phyloP scores from a whole-genome alignment of 1,284 basidiomycete species.

The Vanrija sp. region DNA sequence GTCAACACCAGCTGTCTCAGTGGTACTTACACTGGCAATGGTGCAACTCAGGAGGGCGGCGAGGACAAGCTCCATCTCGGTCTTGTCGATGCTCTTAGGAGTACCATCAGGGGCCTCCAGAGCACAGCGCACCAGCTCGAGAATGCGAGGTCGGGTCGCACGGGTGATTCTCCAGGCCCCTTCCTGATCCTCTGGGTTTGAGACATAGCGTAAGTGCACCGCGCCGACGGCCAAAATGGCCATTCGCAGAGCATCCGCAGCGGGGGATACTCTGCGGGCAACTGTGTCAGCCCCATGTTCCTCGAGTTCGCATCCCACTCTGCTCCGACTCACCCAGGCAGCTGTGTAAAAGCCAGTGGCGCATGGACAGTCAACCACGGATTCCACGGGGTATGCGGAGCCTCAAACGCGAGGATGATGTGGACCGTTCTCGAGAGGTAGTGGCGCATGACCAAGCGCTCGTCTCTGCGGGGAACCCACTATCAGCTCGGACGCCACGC shows the following conservation, averaged over 20 bases:
- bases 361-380: slow-evolving; percentile 43
- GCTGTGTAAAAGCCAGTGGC: slow-evolving; percentile 38
- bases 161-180: slow-evolving; percentile 35
- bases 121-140: slow-evolving; percentile 28
- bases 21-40: slow-evolving; percentile 39
- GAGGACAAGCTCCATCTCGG: slow-evolving; percentile 38
- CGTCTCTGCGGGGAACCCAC: slow-evolving; percentile 24
- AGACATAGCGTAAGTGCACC: slow-evolving; percentile 39
- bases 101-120: slow-evolving; percentile 27
- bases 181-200: slow-evolving; percentile 31
- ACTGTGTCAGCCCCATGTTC: slow-evolving; percentile 1
- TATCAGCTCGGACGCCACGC: background rate
- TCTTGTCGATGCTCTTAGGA: slow-evolving; percentile 27
- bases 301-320: too few species aligned
- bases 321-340: slow-evolving; percentile 29
- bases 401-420: slow-evolving; percentile 43
- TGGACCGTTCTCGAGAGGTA: slow-evolving; percentile 41
- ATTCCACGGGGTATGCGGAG: slow-evolving; percentile 36
- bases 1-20: background rate
- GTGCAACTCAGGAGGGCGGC: slow-evolving; percentile 42
- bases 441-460: slow-evolving; percentile 43
- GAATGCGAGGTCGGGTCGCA: slow-evolving; percentile 27
- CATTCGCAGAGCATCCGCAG: slow-evolving; percentile 39
- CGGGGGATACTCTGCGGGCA: slow-evolving; percentile 23
- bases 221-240: slow-evolving; percentile 42